Percentiles rank a stretch among this genome's conserved stretches.
These are phyloP conservation scores for Microdochium trichocladiopsis DNA, from an alignment of 2,329 filamentous ascomycete genomes.

Conservation along the genomic window DNA sequence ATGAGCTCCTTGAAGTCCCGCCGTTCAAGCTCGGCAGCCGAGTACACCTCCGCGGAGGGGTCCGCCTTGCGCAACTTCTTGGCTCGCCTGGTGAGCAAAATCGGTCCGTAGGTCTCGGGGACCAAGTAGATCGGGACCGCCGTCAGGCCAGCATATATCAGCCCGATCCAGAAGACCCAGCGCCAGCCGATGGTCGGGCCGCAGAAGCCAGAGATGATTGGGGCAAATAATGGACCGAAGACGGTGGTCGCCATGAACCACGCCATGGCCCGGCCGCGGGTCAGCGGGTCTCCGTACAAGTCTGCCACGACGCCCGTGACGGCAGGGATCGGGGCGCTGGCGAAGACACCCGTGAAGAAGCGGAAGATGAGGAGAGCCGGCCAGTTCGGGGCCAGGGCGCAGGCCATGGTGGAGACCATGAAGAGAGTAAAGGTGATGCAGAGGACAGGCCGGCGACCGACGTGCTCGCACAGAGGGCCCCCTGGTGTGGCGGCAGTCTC, in stretches of 20 bases:
- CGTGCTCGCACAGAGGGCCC: conserved; percentile 60
- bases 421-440: conserved; percentile 40
- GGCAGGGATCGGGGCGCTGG: conserved; percentile 53
- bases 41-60: conserved; percentile 42
- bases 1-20: conserved; percentile 50
- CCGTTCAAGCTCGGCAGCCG: conserved; percentile 57
- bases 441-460: conserved; percentile 44
- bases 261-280: conserved; percentile 53
- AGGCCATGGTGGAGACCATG: conserved; percentile 45
- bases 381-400: conserved; percentile 46
- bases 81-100: conserved; percentile 51
- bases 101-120: conserved; percentile 56
- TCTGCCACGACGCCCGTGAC: conserved; percentile 60
- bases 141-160: conserved; percentile 60
- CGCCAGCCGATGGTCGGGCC: conserved; percentile 54
- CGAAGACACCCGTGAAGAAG: conserved; percentile 44
- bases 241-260: conserved; percentile 60
- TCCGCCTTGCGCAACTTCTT: conserved; percentile 47
- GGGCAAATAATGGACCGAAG: conserved; percentile 59
- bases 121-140: conserved; percentile 55
- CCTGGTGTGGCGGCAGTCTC: no score
- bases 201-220: conserved; percentile 58
- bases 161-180: conserved; percentile 64
- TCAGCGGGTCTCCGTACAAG: conserved; percentile 49
- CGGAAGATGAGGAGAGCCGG: conserved; percentile 46